Evolutionary conservation across 768 basidiomycete genomes (phyloP), one percentile per base, ranked within the genome.

Genomic region (Tylopilus rubrobrunneus): DNA sequence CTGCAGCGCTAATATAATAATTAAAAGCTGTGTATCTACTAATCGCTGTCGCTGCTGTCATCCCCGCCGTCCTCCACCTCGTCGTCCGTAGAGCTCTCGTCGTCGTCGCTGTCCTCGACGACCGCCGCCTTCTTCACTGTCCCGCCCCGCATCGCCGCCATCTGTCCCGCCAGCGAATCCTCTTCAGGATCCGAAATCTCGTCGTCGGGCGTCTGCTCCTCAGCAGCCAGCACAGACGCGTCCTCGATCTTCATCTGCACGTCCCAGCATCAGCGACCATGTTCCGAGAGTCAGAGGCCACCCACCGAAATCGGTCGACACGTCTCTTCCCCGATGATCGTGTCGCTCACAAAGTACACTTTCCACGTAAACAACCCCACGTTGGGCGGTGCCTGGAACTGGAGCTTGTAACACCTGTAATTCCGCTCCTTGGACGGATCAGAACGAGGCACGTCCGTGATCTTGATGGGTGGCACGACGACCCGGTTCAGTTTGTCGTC

Each of bases 121-220:
- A 55, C 70, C 27, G 55, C 52, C 21, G 63, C 71, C 65, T 83
- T 86, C 80, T 92, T 97, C 55, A 96, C 92, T 19, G 81, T 61
- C 4, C 86, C 89, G 5, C 95, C 95, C 42, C 89, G 84, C 92
- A 99, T 92, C 42, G 85, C 84, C 6, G 95, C 94, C 92, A 98
- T 96, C 76, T 99, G 97, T 8, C 97, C 97, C 5, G 94, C 97
- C 48, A 98, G 74, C 25, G 88, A 82, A 70, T 98, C 97, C 70
- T 98, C 97, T 29, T 98, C 97, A 0, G 97, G 97, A 46, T 98
- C 97, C 0, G 94, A 97, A 58, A 98, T 99, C 55, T 97, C 95
- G 64, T 98, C 94, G 34, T 96, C 95, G 21, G 74, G 74, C 28
- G 73, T 79, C 52, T 79, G 75, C 39, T 86, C 86, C 7, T 85